Evolutionary conservation across 345 rosid genomes (phyloP), one percentile per base, ranked within the genome.

Genomic region (Mercurialis annua): DNA sequence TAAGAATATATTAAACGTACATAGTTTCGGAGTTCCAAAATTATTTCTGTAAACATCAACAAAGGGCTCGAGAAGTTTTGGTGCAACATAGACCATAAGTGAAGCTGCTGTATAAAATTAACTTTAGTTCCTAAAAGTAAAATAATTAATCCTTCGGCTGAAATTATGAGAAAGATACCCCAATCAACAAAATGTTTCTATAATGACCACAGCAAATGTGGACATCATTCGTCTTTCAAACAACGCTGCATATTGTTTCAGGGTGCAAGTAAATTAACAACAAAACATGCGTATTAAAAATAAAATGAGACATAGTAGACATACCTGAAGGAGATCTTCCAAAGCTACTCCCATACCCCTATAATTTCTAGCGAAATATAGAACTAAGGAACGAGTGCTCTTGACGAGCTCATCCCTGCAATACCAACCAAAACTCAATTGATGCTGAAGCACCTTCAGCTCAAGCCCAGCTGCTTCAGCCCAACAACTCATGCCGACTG

Each of bases 401-500:
- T 78, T 80, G 61, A 92, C 56, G 58, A 92, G 80, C 79, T 84
- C 90, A 59, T 89, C 89, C 82, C 85, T 80, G 85, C 96, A 92
- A 71, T 74, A 71, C 94, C 94, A 84, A 75, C 96, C 98, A 65
- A 75, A 87, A 67, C 63, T 79, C 75, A 89, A 78, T 56, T 76
- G 74, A 61, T 79, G 83, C 51, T 76, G 83, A 70, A 92, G 85
- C 69, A 56, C 80, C 71, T 82, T 89, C 81, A 82, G 80, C 62
- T 78, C 81, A 71, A 86, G 76, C 58, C 84, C 89, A 52, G 90
- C 89, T 72, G 96, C 96, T 85, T 82, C 82, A 33, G 98, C 96
- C 92, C 98, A 92, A 84, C 85, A 73, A 67, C 83, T 75, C 78
- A 86, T 62, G 72, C 86, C 83, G 26, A 72, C 86, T 31, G 64